Percentiles rank a stretch among this genome's conserved stretches.
Conservation (phyloP, 2,329 filamentous ascomycete genomes). For the Cercospora nicotianae region DNA sequence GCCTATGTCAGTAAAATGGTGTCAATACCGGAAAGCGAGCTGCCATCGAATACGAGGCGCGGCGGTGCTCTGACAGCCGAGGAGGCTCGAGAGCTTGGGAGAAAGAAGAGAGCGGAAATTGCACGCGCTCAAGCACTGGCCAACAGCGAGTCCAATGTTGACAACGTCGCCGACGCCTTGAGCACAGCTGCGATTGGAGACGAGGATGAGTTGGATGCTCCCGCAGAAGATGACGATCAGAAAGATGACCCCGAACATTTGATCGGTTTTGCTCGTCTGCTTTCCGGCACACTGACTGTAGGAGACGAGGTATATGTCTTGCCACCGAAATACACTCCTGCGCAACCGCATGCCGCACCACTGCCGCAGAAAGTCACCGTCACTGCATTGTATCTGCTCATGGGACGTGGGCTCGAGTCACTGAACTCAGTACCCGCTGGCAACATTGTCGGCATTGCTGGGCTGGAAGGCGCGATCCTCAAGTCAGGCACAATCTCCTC, state of each 20-base stretch:
- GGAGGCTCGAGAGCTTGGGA: constrained; percentile 82
- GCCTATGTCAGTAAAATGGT: constrained; percentile 99
- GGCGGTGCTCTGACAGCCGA: constrained; percentile 75
- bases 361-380: constrained; percentile 80
- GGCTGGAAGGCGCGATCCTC: constrained; percentile 87
- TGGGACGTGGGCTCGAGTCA: constrained; percentile 85
- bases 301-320: constrained; percentile 90
- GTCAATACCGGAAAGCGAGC: constrained; percentile 85
- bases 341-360: constrained; percentile 68
- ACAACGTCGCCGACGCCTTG: constrained; percentile 62
- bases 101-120: constrained; percentile 86
- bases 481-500: constrained; percentile 95
- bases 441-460: constrained; percentile 91
- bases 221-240: constrained; percentile 45
- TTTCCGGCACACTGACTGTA: constrained; percentile 84
- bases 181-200: constrained; percentile 62
- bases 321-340: constrained; percentile 88
- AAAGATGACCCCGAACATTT: constrained; percentile 78
- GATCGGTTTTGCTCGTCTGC: constrained; percentile 91
- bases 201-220: constrained; percentile 51
- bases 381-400: constrained; percentile 87
- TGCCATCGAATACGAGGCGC: constrained; percentile 79
- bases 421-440: constrained; percentile 85
- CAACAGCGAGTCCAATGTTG: constrained; percentile 49
- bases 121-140: constrained; percentile 70